Base-by-base conservation (phyloP, 2,329 filamentous ascomycete genomes). In the Knoxdaviesia capensis region DNA sequence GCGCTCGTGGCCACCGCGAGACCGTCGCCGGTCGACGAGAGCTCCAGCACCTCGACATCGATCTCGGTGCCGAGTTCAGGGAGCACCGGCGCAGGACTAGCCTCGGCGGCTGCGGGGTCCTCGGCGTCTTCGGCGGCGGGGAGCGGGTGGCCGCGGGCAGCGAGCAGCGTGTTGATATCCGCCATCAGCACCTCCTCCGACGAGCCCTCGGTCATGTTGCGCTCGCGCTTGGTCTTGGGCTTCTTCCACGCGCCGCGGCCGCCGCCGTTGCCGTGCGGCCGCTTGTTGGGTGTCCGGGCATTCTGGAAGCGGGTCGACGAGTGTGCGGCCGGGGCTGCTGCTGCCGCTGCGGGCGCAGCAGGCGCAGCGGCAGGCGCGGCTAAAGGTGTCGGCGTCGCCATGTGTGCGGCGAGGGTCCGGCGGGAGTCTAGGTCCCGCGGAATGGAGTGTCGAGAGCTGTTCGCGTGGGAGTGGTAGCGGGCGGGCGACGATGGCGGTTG, bases 21-120 rank as follows among this genome's bases (percentile, higher is more conserved):
- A 3, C 85, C 90, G 50, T 96, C 90, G 42, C 90, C 90, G 0
- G 84, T 94, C 0, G 88, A 96, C 0, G 88, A 93, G 33, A 96
- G 66, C 49, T 82, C 74, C 6, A 76, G 59, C 44, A 96, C 77
- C n/a, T 80, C 75, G 36, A 96, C 72, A 42, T 94, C 78, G 36
- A 90, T 74, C 55, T 93, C 83, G 5, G 74, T 70, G 45, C 80
- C 80, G 35, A 66, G 65, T 48, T 78, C 71, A 1, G 82, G 80
- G 2, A 86, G 60, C 1, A 54, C 44, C 30, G 57, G 55, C 2
- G 45, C 46, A 6, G 46, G 40, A 1, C 55, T 53, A 4, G 48
- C 51, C 5, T 50, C 47, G 11, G 28, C 31, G 3, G 10, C 34
- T 3, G 29, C 47, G 28, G 52, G 55, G 20, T 20, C 2, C 20